These are phyloP conservation scores for Dioscorea dumetorum DNA, from an alignment of 106 monocot genomes.

Conservation along the genomic window DNA sequence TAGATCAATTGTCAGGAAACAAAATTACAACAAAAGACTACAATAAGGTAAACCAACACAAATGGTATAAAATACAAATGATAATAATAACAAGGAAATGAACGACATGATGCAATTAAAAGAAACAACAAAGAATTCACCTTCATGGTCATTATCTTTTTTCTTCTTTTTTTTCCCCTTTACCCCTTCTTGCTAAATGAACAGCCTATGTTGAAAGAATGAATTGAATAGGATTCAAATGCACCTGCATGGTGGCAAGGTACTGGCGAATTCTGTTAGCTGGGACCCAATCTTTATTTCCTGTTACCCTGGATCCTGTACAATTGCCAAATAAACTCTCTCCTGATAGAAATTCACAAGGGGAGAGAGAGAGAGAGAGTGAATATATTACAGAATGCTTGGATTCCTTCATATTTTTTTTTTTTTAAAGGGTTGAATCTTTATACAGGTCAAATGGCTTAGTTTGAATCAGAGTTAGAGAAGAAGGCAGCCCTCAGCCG, in stretches of 20 bases:
- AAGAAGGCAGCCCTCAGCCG: constrained; percentile 14
- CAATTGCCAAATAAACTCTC: constrained; percentile 10
- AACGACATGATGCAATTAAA: no score
- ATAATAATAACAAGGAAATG: no score
- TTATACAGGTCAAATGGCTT: neutral
- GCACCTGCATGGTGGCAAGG: neutral
- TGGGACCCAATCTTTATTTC: constrained; percentile 5
- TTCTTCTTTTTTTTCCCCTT: no score
- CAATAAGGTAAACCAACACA: no score
- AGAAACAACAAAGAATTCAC: no score
- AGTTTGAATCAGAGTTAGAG: constrained; percentile 1
- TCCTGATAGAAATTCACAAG: constrained; percentile 21
- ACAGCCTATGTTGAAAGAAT: constrained; percentile 3
- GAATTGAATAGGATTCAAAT: constrained; percentile 8
- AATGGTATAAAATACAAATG: no score
- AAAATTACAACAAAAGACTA: no score
- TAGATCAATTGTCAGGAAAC: no score
- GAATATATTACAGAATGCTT: constrained; percentile 10
- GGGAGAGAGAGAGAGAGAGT: neutral
- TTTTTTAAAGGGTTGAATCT: neutral
- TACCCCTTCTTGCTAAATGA: no score
- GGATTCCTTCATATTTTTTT: neutral
- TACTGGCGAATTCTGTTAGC: constrained; percentile 7
- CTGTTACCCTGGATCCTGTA: constrained; percentile 13
- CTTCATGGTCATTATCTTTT: no score